phyloP scores from a whole-genome alignment of 805 yeast species.

The Yarrowia keelungensis region DNA sequence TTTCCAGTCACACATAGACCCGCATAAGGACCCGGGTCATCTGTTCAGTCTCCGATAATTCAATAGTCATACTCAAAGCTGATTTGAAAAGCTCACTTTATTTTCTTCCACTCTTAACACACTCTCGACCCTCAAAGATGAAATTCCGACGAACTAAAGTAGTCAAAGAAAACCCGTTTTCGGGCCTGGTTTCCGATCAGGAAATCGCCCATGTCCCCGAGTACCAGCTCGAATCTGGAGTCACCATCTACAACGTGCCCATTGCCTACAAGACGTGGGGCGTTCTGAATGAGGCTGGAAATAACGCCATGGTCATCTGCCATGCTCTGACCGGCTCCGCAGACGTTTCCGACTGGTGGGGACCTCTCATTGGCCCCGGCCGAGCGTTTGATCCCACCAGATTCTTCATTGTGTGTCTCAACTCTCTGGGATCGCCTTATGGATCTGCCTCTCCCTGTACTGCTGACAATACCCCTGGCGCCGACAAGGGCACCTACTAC shows the following conservation, averaged over 20 bases:
- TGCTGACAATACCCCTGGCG: slow-evolving; percentile 74
- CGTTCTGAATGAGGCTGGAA: slow-evolving; percentile 66
- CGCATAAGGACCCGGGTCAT: slow-evolving; percentile 37
- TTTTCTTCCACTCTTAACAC: background rate
- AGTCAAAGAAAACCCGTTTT: slow-evolving; percentile 63
- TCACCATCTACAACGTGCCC: slow-evolving; percentile 72
- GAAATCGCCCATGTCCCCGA: slow-evolving; percentile 78
- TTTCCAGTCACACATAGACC: slow-evolving; percentile 8
- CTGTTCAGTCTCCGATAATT: slow-evolving; percentile 6
- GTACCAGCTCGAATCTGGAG: slow-evolving; percentile 82
- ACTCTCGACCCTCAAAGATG: background rate
- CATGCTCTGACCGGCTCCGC: slow-evolving; percentile 97
- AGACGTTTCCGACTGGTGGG: slow-evolving; percentile 99
- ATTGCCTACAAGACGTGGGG: slow-evolving; percentile 99
- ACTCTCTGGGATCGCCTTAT: slow-evolving; percentile 95
- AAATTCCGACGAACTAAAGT: slow-evolving; percentile 42
- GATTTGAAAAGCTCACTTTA: background rate
- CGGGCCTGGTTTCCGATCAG: slow-evolving; percentile 76
- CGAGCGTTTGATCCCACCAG: slow-evolving; percentile 90
- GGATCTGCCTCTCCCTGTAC: slow-evolving; percentile 94
- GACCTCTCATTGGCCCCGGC: slow-evolving; percentile 85
- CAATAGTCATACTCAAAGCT: slow-evolving; percentile 19
- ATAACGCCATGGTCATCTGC: slow-evolving; percentile 87
- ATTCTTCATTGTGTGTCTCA: slow-evolving; percentile 85
- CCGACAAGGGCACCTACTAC: slow-evolving; percentile 59